A percentile compares a stretch with the other conserved stretches of the same genome.
Conservation (phyloP, 257 asterid species). For the Gynochthodes officinalis region DNA sequence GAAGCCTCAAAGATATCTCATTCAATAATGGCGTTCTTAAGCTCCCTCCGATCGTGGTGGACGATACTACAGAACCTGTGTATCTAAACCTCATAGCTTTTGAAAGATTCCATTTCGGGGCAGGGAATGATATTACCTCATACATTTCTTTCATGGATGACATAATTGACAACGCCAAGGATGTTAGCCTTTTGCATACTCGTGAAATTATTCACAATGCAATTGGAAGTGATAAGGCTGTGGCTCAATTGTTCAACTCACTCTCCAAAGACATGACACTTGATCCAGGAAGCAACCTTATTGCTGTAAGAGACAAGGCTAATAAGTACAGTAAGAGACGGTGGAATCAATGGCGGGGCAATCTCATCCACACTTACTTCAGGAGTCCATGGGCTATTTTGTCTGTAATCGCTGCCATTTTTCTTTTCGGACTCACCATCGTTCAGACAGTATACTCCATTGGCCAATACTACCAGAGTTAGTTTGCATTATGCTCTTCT, state of each 20-base stretch:
- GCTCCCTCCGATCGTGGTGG: constrained; percentile 46
- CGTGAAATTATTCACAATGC: constrained; percentile 45
- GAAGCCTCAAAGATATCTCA: constrained; percentile 48
- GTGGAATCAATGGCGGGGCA: constrained; percentile 46
- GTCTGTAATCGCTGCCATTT: constrained; percentile 45
- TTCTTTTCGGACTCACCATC: constrained; percentile 57
- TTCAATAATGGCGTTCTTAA: constrained; percentile 37
- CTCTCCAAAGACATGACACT: constrained; percentile 43
- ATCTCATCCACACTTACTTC: constrained; percentile 48
- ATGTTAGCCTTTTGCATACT: constrained; percentile 49
- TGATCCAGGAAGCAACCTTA: constrained; percentile 40
- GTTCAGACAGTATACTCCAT: constrained; percentile 36
- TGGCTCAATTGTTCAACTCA: constrained; percentile 49
- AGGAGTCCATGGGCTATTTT: constrained; percentile 55
- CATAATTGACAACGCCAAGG: constrained; percentile 42
- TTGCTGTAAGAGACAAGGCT: constrained; percentile 29
- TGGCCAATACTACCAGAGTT: constrained; percentile 7
- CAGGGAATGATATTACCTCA: constrained; percentile 51
- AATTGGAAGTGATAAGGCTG: constrained; percentile 52
- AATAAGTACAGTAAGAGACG: constrained; percentile 40
- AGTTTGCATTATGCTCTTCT: too few relatives aligned
- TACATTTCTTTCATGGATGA: constrained; percentile 57
- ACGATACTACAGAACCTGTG: constrained; percentile 40
- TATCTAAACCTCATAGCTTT: constrained; percentile 53
- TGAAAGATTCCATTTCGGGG: constrained; percentile 51